phyloP scores from a whole-genome alignment of 2,329 filamentous ascomycete genomes.

The Neodidymelliopsis sp. region DNA sequence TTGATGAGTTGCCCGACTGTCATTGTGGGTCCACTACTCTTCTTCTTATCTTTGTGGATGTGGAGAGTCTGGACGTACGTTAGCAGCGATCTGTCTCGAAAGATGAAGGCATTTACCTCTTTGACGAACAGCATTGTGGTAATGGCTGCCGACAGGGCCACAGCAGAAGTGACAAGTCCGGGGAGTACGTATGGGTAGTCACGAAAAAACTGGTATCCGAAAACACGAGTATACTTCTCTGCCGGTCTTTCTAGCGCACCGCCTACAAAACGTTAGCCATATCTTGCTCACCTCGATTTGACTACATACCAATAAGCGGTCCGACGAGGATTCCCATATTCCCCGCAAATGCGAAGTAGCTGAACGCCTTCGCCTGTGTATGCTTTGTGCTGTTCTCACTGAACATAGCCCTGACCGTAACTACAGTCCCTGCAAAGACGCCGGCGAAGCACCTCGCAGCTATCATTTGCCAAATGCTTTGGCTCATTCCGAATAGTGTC shows the following conservation, averaged over 20 bases:
- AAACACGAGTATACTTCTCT: constrained; percentile 65
- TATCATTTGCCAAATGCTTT: constrained; percentile 76
- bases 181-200: constrained; percentile 72
- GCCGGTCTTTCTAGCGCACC: constrained; percentile 74
- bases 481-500: constrained; percentile 72
- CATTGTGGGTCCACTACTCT: constrained; percentile 42
- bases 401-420: constrained; percentile 80
- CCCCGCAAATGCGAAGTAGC: constrained; percentile 76
- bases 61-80: constrained; percentile 41
- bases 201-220: constrained; percentile 66
- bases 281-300: not conserved
- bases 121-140: constrained; percentile 65
- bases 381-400: constrained; percentile 73
- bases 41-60: constrained; percentile 28
- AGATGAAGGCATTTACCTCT: constrained; percentile 55
- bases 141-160: constrained; percentile 64
- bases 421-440: constrained; percentile 75
- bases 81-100: not conserved
- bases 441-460: constrained; percentile 74
- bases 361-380: constrained; percentile 77
- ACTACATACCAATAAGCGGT: constrained; percentile 62
- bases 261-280: constrained; percentile 53
- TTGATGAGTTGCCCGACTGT: constrained; percentile 65
- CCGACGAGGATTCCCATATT: constrained; percentile 79
- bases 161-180: constrained; percentile 62